phyloP scores from a whole-genome alignment of 1,284 basidiomycete genomes.

The Cyathus olla region DNA sequence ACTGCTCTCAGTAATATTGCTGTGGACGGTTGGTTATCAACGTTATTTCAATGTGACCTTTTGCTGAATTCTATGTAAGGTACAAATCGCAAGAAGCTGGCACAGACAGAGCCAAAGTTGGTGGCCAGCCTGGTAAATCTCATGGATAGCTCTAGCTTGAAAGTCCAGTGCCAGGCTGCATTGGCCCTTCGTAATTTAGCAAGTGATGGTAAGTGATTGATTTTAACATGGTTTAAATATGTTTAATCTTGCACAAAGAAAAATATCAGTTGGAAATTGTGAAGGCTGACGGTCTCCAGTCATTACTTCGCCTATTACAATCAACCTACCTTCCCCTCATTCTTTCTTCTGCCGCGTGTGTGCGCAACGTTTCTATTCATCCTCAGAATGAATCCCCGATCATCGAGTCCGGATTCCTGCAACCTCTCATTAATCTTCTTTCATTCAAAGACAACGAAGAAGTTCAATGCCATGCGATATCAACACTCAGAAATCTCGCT shows the following conservation, averaged over 20 bases:
- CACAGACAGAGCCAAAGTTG: slow-evolving; percentile 94
- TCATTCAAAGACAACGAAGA: slow-evolving; percentile 99
- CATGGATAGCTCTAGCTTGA: slow-evolving; percentile 98
- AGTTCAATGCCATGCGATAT: slow-evolving; percentile 99
- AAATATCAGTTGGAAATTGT: slow-evolving; percentile 99
- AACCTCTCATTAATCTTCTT: slow-evolving; percentile 95
- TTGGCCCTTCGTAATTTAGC: slow-evolving; percentile 97
- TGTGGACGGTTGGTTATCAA: slow-evolving; percentile 79
- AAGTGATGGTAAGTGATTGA: slow-evolving; percentile 82
- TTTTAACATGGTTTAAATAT: background rate
- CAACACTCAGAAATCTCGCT: slow-evolving; percentile 95
- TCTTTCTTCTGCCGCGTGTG: slow-evolving; percentile 97
- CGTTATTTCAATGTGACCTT: background rate
- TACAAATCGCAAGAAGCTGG: slow-evolving; percentile 94
- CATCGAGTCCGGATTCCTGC: slow-evolving; percentile 98
- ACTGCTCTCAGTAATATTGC: slow-evolving; percentile 99
- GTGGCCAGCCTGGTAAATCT: slow-evolving; percentile 95
- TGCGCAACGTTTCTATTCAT: slow-evolving; percentile 99
- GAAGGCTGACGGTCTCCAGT: slow-evolving; percentile 93
- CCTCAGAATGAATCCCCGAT: slow-evolving; percentile 99
- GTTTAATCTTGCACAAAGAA: no score
- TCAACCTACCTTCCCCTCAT: slow-evolving; percentile 99
- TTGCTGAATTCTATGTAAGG: slow-evolving; percentile 51
- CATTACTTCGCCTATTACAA: slow-evolving; percentile 94
- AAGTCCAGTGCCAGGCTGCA: slow-evolving; percentile 99